These are phyloP conservation scores for Tylopilus sp. DNA, from an alignment of 1,284 basidiomycete species.

Conservation along the genomic window DNA sequence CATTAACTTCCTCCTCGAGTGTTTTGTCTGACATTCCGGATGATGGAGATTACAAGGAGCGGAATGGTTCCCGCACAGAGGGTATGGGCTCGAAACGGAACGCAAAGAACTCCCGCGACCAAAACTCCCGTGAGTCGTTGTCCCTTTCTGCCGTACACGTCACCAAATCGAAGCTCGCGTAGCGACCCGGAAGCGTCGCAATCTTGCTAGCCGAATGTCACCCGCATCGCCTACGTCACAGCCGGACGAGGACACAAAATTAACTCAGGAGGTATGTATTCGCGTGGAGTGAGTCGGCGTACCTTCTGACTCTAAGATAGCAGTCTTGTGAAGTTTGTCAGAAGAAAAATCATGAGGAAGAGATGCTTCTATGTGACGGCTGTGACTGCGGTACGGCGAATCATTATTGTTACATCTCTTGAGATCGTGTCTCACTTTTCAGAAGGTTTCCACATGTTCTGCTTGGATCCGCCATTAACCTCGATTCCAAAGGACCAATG, in stretches of 20 bases:
- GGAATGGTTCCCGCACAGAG: conserved; percentile 32
- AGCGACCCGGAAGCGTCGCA: conserved; percentile 40
- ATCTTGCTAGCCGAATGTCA: conserved; percentile 34
- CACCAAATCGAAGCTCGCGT: conserved; percentile 8
- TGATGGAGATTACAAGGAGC: conserved; percentile 60
- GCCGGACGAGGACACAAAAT: conserved; percentile 41
- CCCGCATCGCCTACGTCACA: conserved; percentile 51
- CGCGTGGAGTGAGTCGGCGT: conserved; percentile 2
- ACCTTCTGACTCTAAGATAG: conserved; percentile 26
- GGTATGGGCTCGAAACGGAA: conserved; percentile 43
- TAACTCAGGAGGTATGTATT: conserved; percentile 51
- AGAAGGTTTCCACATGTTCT: conserved; percentile 95
- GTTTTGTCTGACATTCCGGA: conserved; percentile 78
- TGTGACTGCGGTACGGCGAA: conserved; percentile 84
- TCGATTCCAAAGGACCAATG: conserved; percentile 90
- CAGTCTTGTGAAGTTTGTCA: conserved; percentile 84
- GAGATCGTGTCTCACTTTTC: conserved; percentile 21
- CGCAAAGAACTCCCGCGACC: conserved; percentile 46
- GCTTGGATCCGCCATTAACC: conserved; percentile 86
- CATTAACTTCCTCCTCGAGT: conserved; percentile 67
- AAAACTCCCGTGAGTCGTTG: conserved; percentile 36
- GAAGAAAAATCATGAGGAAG: conserved; percentile 81
- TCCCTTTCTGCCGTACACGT: conserved; percentile 16
- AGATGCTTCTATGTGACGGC: conserved; percentile 95
- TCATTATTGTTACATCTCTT: conserved; percentile 11